These are phyloP conservation scores for Seiridium cupressi DNA, from an alignment of 2,329 filamentous ascomycete species.

Conservation along the genomic window DNA sequence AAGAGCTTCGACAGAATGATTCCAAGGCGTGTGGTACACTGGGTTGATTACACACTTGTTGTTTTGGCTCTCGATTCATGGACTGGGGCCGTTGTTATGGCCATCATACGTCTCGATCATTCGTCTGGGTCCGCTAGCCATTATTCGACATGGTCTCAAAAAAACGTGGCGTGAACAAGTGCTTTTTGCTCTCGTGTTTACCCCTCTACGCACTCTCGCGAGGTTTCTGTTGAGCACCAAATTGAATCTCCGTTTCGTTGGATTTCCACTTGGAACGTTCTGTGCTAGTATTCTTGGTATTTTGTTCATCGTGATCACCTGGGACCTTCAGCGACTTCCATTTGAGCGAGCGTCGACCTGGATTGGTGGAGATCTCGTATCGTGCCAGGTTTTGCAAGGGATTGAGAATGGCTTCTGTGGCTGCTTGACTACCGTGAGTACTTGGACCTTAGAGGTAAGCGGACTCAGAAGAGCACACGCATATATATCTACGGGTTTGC, in stretches of 20 bases:
- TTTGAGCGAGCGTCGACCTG: neutral
- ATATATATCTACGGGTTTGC: neutral
- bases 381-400: neutral
- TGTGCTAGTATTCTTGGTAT: constrained; percentile 40
- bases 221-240: constrained; percentile 59
- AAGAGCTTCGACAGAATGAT: constrained; percentile 40
- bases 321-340: constrained; percentile 10
- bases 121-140: neutral
- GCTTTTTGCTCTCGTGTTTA: constrained; percentile 67
- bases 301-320: constrained; percentile 4
- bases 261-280: constrained; percentile 68
- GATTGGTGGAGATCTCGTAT: neutral
- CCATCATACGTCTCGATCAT: constrained; percentile 55
- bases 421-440: neutral
- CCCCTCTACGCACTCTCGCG: constrained; percentile 59
- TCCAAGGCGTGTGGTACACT: neutral
- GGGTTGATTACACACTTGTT: neutral
- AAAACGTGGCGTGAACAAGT: constrained; percentile 58
- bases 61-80: constrained; percentile 43
- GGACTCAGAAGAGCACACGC: neutral
- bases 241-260: constrained; percentile 52
- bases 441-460: neutral
- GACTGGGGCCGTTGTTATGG: constrained; percentile 59
- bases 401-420: neutral
- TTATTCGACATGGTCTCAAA: too few species aligned